Evolutionary conservation across 139 green algal genomes (phyloP), one percentile per base, ranked within the genome.

Genomic region (Gonium pectorale): DNA sequence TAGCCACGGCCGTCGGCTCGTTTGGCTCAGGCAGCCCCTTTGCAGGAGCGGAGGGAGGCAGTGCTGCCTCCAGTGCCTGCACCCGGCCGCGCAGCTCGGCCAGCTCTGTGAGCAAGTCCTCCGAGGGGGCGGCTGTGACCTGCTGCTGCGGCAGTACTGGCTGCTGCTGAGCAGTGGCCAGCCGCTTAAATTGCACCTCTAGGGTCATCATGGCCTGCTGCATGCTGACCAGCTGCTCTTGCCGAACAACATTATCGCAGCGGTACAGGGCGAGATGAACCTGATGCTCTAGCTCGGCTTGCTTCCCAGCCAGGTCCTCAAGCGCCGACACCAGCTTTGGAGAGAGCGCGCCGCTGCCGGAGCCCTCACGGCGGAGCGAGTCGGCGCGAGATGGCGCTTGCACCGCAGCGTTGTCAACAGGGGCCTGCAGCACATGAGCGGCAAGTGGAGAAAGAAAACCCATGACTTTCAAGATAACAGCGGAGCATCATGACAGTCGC

Each of bases 171-270:
- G 40, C 22, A 9, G 11, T 24, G 38, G 15, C 21, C 3, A 46
- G 8, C 2, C 51, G 41, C 37, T 46, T 38, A 31, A 86, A 60
- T 43, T 79, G 80, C 68, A 78, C 15, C 40, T 87, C 81, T 70
- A 87, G 56, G 2, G 59, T 63, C 70, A 87, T 54, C 81, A 87
- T 81, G 22, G 69, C 69, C 44, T 81, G 69, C 60, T 87, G 81
- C 33, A 87, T 35, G 40, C 31, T 22, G 1, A 35, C 27, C 21
- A 87, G 70, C 81, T 87, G 81, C 70, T 80, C 81, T 44, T 87
- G 81, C 0, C 81, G 81, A 11, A 81, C 81, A 7, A 52, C 40
- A 15, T 24, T 9, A 31, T 87, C 81, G 1, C 43, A 37, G 43
- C 81, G 69, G 59, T 87, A 80, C 13, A 87, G 81, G 44, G 64